Evolutionary conservation across 1,284 basidiomycete species (phyloP).

Genomic region (Austroboletus niveus): DNA sequence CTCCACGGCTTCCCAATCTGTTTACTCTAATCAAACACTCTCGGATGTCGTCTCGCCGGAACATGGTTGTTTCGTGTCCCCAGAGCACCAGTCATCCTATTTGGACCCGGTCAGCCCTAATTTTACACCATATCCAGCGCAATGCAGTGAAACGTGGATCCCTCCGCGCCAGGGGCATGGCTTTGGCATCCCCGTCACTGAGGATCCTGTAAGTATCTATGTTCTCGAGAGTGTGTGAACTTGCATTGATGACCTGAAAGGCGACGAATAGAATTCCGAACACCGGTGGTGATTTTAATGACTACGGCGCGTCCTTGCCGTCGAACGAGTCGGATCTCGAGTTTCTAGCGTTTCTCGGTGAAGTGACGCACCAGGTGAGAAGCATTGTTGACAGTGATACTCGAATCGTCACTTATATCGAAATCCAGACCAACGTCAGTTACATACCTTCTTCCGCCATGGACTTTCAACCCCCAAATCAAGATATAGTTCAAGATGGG

Average conservation of each 20-base stretch:
- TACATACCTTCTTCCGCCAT: too few species aligned
- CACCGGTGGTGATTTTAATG: neutral
- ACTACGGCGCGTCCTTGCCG: neutral
- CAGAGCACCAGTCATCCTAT: too few species aligned
- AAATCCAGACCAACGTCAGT: neutral
- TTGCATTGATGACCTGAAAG: constrained; percentile 3
- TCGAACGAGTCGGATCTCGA: neutral
- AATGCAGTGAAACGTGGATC: neutral
- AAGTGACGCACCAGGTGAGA: too few species aligned
- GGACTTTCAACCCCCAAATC: neutral
- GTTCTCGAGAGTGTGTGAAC: neutral
- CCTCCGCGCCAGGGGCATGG: neutral
- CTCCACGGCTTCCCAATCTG: neutral
- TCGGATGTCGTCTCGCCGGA: neutral
- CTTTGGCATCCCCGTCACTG: neutral
- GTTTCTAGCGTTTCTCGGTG: too few species aligned
- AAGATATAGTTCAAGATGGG: neutral
- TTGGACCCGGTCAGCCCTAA: too few species aligned
- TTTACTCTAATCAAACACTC: neutral
- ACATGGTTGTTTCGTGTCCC: neutral
- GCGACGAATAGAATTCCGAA: neutral
- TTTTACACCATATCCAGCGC: too few species aligned
- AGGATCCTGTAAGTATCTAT: constrained; percentile 5
- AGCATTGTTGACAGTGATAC: too few species aligned
- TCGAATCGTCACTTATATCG: neutral